A percentile compares a stretch with the other conserved stretches of the same genome.
Conservation (phyloP, 2,329 filamentous ascomycete genomes). For the Fusarium sarcochroum region DNA sequence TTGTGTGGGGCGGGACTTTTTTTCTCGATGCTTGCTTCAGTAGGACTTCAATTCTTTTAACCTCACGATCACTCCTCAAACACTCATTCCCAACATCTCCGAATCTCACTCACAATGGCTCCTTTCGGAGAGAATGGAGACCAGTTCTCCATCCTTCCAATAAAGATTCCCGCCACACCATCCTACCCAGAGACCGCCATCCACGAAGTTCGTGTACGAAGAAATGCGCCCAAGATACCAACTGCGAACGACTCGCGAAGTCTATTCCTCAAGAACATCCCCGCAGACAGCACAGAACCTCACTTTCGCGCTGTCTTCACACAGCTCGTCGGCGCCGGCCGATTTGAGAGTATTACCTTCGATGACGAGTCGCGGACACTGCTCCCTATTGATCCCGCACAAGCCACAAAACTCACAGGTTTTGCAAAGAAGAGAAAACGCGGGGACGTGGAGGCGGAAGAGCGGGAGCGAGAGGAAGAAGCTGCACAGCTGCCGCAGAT, state of each 20-base stretch:
- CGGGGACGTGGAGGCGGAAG: constrained; percentile 68
- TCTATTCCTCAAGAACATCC: constrained; percentile 92
- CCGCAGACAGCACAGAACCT: constrained; percentile 82
- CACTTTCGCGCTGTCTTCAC: constrained; percentile 84
- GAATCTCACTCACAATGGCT: constrained; percentile 47
- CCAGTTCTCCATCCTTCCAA: constrained; percentile 78
- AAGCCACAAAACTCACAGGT: constrained; percentile 59
- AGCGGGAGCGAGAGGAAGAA: constrained; percentile 68
- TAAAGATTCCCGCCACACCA: constrained; percentile 74
- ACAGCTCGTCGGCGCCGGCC: constrained; percentile 79
- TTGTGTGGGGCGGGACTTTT: constrained; percentile 40
- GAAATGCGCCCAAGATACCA: constrained; percentile 83
- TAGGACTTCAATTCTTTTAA: constrained; percentile 6
- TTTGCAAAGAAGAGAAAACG: constrained; percentile 59
- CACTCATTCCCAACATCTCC: neutral
- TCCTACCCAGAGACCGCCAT: constrained; percentile 73
- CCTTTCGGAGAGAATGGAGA: constrained; percentile 51
- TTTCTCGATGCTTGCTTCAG: constrained; percentile 34
- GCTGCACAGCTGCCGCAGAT: constrained; percentile 74
- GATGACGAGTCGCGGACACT: constrained; percentile 69
- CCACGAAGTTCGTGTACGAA: constrained; percentile 90
- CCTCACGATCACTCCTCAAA: neutral
- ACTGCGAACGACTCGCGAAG: constrained; percentile 81
- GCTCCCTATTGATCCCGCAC: constrained; percentile 62
- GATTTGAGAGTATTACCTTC: constrained; percentile 84